Conservation (phyloP, 257 asterid species). For the Primulina eburnea region DNA sequence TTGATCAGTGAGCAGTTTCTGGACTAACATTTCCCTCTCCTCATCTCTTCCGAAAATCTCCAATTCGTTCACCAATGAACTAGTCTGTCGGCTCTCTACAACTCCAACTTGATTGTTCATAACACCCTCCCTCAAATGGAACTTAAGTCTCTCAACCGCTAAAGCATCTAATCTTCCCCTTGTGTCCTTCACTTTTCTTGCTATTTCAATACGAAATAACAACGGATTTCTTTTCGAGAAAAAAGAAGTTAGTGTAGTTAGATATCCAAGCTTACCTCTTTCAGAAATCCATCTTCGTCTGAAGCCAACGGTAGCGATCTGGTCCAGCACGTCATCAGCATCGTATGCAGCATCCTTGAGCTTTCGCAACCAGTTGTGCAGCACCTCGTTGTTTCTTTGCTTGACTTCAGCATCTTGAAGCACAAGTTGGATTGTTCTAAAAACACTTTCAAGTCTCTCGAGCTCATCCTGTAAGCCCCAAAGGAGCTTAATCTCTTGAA, state of each 20-base stretch:
- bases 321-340: not conserved
- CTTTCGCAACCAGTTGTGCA: not conserved
- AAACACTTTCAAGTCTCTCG: not conserved
- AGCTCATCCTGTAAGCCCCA: too few species aligned
- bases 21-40: constrained; percentile 29
- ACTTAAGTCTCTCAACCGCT: not conserved
- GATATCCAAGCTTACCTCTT: not conserved
- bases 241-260: too few species aligned
- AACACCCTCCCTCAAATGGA: too few species aligned
- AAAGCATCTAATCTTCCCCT: not conserved
- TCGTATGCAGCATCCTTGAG: not conserved
- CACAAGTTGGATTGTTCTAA: not conserved
- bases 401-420: not conserved
- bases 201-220: not conserved
- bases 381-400: not conserved
- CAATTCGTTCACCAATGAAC: constrained; percentile 27
- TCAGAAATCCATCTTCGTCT: not conserved
- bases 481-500: constrained; percentile 11
- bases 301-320: not conserved
- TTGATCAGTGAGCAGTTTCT: constrained; percentile 6
- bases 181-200: not conserved
- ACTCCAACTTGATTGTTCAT: too few species aligned
- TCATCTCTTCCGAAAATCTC: constrained; percentile 30
- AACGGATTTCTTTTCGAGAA: too few species aligned
- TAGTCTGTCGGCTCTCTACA: not conserved